These are phyloP conservation scores for Cornus controversa DNA, from an alignment of 148 eudicot genomes.

Conservation along the genomic window DNA sequence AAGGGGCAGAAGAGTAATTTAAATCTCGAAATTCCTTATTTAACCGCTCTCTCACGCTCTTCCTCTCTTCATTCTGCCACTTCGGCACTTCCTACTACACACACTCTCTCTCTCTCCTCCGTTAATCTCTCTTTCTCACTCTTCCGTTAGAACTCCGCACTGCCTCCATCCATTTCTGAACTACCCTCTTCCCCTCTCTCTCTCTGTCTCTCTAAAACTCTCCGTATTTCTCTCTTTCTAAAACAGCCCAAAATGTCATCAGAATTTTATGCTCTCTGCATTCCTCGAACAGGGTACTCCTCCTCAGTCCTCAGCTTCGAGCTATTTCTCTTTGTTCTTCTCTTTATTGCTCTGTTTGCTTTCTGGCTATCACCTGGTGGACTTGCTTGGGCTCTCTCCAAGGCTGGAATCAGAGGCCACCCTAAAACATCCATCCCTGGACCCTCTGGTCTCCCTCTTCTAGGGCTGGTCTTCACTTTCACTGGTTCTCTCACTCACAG, in stretches of 20 bases:
- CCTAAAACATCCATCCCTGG: constrained; percentile 54
- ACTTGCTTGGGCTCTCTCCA: constrained; percentile 69
- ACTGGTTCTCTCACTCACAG: constrained; percentile 50
- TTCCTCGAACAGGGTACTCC: constrained; percentile 10
- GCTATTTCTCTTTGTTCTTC: constrained; percentile 20
- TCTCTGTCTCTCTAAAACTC: not conserved
- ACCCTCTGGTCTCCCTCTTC: constrained; percentile 63
- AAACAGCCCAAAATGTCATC: constrained; percentile 26
- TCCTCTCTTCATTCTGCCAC: too few species aligned
- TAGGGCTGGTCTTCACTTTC: constrained; percentile 50
- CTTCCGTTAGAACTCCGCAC: too few species aligned
- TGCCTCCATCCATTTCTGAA: too few species aligned
- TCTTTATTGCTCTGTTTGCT: constrained; percentile 32
- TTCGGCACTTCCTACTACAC: too few species aligned
- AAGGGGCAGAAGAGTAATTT: too few species aligned
- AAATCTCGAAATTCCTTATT: too few species aligned
- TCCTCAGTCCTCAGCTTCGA: constrained; percentile 20
- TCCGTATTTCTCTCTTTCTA: not conserved
- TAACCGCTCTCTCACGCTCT: too few species aligned
- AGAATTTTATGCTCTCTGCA: constrained; percentile 9
- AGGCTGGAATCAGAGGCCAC: not conserved
- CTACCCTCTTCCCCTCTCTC: not conserved
- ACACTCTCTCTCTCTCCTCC: too few species aligned
- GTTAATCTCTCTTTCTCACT: too few species aligned
- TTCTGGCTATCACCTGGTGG: constrained; percentile 73